Evolutionary conservation across 257 asterid genomes (phyloP).

Genomic region (Cynanchum wilfordii): DNA sequence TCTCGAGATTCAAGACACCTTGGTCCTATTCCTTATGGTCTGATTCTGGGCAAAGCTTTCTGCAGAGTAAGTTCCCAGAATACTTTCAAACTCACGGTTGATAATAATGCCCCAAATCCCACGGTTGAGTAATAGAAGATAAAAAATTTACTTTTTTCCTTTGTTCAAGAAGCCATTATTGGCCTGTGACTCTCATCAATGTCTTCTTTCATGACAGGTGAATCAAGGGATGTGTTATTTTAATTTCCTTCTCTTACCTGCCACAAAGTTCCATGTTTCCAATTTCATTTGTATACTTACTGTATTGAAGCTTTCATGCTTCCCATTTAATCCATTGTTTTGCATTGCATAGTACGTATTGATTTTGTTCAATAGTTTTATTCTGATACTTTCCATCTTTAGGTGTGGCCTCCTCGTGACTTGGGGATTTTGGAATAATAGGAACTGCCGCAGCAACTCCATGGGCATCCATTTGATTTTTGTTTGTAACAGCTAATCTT

Average conservation of each 20-base stretch:
- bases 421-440: constrained; percentile 55
- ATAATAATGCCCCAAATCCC: background rate
- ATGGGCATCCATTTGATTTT: background rate
- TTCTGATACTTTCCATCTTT: constrained; percentile 11
- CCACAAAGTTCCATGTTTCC: background rate
- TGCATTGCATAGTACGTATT: background rate
- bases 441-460: background rate
- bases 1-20: constrained; percentile 74
- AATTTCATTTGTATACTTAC: background rate
- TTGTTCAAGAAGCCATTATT: background rate
- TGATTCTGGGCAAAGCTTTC: constrained; percentile 63
- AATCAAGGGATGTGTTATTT: background rate
- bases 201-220: background rate
- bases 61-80: constrained; percentile 50
- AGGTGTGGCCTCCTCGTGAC: constrained; percentile 94
- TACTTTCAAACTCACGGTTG: background rate
- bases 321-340: background rate
- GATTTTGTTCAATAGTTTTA: background rate
- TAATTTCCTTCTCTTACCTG: background rate
- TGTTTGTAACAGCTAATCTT: background rate
- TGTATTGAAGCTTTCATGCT: background rate
- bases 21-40: constrained; percentile 78
- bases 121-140: background rate
- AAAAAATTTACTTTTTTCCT: background rate
- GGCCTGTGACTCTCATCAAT: background rate